phyloP scores from a whole-genome alignment of 2,329 filamentous ascomycete genomes.

The Fusarium sp. region DNA sequence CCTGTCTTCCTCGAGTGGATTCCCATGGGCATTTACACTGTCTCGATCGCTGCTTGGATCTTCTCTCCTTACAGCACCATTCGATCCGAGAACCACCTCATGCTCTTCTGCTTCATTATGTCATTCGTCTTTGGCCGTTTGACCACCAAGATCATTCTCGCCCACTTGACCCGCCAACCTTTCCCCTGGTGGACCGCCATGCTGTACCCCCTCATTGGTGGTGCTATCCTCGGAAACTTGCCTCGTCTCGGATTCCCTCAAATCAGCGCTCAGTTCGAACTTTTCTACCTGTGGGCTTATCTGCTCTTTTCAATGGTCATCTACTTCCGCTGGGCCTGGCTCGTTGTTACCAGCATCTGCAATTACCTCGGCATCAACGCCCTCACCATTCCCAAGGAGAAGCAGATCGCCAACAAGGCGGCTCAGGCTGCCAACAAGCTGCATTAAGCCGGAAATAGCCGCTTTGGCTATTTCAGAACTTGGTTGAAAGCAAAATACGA shows the following conservation, averaged over 20 bases:
- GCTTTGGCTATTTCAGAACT: not conserved
- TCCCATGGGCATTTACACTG: conserved; percentile 84
- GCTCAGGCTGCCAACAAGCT: conserved; percentile 54
- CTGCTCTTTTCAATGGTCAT: conserved; percentile 84
- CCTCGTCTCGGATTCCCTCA: conserved; percentile 78
- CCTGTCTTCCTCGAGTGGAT: conserved; percentile 95
- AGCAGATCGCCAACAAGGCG: conserved; percentile 66
- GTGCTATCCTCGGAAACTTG: conserved; percentile 84
- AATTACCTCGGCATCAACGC: conserved; percentile 93
- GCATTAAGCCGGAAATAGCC: conserved; percentile 40
- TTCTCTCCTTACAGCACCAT: conserved; percentile 89
- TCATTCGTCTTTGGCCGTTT: conserved; percentile 98
- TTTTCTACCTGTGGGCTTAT: conserved; percentile 86
- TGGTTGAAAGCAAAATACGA: not conserved
- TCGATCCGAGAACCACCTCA: conserved; percentile 84
- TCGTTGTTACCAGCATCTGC: conserved; percentile 93
- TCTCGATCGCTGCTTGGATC: conserved; percentile 83
- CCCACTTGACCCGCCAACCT: conserved; percentile 90
- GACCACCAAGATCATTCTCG: conserved; percentile 99
- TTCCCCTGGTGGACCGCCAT: conserved; percentile 98
- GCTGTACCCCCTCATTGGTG: conserved; percentile 85
- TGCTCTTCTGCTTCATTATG: conserved; percentile 92
- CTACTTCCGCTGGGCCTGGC: conserved; percentile 92
- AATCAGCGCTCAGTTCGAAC: conserved; percentile 73
- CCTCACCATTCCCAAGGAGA: conserved; percentile 80